These are phyloP conservation scores for Pleurotus ostreatus DNA, from an alignment of 768 basidiomycete genomes.

Conservation along the genomic window DNA sequence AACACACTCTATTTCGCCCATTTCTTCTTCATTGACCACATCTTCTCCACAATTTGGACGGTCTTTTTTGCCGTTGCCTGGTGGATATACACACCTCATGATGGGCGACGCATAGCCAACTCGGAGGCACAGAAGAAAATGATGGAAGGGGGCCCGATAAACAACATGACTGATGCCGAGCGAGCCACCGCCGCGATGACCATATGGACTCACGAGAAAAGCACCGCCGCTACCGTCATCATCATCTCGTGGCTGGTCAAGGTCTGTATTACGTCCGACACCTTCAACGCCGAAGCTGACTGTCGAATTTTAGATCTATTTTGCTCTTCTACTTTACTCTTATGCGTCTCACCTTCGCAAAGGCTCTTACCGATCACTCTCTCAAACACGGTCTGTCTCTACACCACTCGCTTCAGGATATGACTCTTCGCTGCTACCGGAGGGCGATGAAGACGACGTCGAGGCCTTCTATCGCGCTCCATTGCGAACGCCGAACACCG, in stretches of 20 bases:
- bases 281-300: background rate
- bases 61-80: conserved; percentile 84
- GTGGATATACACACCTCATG: conserved; percentile 92
- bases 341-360: conserved; percentile 90
- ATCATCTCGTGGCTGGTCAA: conserved; percentile 84
- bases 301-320: conserved; percentile 68
- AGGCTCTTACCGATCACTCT: conserved; percentile 84
- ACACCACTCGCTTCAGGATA: conserved; percentile 28
- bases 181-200: conserved; percentile 68
- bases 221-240: conserved; percentile 72
- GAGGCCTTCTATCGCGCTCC: conserved; percentile 70
- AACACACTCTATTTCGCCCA: conserved; percentile 88
- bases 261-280: conserved; percentile 40
- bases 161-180: conserved; percentile 59
- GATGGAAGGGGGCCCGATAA: conserved; percentile 55
- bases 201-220: conserved; percentile 91
- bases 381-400: conserved; percentile 44
- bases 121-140: conserved; percentile 88
- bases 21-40: conserved; percentile 87
- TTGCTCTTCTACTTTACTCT: conserved; percentile 86
- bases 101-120: conserved; percentile 76
- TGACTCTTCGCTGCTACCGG: conserved; percentile 40
- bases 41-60: conserved; percentile 90
- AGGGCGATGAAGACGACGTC: conserved; percentile 62
- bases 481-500: conserved; percentile 39